phyloP scores from a whole-genome alignment of 139 green algal species.

The Chlamydomonas schloesseri region DNA sequence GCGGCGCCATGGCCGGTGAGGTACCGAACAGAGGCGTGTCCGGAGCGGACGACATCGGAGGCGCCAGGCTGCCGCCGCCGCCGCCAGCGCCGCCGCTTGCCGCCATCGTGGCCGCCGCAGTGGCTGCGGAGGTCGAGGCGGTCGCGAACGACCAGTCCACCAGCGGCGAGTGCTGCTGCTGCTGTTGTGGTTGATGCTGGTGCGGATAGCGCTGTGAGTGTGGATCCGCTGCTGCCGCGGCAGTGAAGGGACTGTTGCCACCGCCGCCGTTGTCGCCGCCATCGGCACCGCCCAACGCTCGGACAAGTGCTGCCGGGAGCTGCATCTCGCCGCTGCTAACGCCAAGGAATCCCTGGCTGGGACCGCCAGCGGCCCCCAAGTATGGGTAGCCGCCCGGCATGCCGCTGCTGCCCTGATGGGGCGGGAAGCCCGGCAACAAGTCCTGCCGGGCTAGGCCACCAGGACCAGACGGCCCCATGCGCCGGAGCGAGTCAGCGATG shows the following conservation, averaged over 20 bases:
- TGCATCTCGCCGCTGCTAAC: too few relatives aligned
- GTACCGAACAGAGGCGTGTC: neutral
- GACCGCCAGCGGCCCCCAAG: too few relatives aligned
- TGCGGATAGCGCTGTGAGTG: neutral
- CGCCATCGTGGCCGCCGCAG: neutral
- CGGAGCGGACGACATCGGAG: neutral
- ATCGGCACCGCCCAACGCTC: too few relatives aligned
- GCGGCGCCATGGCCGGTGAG: neutral
- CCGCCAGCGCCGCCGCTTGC: too few relatives aligned
- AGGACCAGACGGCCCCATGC: too few relatives aligned
- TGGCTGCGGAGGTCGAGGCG: neutral
- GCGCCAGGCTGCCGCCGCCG: neutral
- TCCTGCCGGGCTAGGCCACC: too few relatives aligned
- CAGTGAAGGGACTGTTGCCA: neutral
- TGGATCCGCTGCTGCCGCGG: neutral
- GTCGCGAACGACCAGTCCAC: conserved; percentile 33
- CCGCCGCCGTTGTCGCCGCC: too few relatives aligned
- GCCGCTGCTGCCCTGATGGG: too few relatives aligned
- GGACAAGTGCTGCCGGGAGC: too few relatives aligned
- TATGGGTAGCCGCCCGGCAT: too few relatives aligned
- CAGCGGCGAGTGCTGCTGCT: neutral
- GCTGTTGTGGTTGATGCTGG: neutral
- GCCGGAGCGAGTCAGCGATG: neutral
- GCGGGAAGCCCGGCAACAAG: too few relatives aligned
- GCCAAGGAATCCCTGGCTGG: too few relatives aligned